phyloP scores from a whole-genome alignment of 768 basidiomycete genomes.

The Holtermannia corniformis region DNA sequence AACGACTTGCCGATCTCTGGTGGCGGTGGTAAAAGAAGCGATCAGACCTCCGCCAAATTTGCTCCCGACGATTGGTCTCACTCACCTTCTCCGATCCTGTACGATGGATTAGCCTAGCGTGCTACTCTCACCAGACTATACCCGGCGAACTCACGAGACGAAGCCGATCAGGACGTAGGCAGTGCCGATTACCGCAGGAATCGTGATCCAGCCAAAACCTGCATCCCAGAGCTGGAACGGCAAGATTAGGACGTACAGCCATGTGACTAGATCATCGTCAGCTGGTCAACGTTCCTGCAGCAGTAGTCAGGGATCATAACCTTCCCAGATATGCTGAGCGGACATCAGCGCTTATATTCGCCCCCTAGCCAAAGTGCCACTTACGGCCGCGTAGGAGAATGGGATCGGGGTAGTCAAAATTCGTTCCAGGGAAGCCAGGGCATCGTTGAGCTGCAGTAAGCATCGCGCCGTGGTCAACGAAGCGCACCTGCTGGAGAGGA shows the following conservation, averaged over 20 bases:
- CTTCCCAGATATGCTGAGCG: slow-evolving; percentile 38
- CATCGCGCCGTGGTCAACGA: too few species aligned
- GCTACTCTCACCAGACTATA: background rate
- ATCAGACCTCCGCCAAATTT: too few species aligned
- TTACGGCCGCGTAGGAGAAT: slow-evolving; percentile 32
- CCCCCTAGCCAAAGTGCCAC: too few species aligned
- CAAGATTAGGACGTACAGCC: slow-evolving; percentile 33
- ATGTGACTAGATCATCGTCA: too few species aligned
- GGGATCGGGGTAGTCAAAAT: slow-evolving; percentile 40
- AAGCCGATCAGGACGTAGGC: slow-evolving; percentile 36
- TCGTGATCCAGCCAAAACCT: slow-evolving; percentile 36
- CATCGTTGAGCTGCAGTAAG: slow-evolving; percentile 30
- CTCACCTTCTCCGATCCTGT: slow-evolving; percentile 17
- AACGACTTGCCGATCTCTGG: slow-evolving; percentile 2
- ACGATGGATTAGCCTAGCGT: background rate
- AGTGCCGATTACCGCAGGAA: slow-evolving; percentile 32
- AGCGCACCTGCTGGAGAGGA: slow-evolving; percentile 13
- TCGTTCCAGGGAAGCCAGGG: slow-evolving; percentile 28
- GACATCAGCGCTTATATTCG: too few species aligned
- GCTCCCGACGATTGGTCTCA: too few species aligned
- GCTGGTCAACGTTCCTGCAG: too few species aligned
- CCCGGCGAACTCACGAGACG: slow-evolving; percentile 8
- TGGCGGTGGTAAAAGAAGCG: background rate
- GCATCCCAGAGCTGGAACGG: slow-evolving; percentile 36
- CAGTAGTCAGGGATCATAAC: too few species aligned